Percentiles rank a stretch among this genome's conserved stretches.
phyloP scores from a whole-genome alignment of 768 basidiomycete genomes.

The Hortiboletus flavorubellus region DNA sequence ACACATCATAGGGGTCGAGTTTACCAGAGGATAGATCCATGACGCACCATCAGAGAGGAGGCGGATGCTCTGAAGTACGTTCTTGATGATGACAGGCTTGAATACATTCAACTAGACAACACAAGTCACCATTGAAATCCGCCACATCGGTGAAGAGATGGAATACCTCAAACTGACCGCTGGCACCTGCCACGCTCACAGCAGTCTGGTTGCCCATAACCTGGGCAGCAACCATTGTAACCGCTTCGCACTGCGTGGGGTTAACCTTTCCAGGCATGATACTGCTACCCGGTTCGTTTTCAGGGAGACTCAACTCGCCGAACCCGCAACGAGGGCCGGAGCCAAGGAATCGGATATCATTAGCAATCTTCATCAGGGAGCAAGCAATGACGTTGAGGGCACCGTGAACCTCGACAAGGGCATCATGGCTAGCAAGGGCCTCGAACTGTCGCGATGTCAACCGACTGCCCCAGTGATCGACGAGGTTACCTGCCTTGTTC shows the following conservation, averaged over 20 bases:
- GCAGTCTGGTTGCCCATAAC: constrained; percentile 97
- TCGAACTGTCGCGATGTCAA: constrained; percentile 66
- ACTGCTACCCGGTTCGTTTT: constrained; percentile 98
- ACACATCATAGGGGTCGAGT: constrained; percentile 6
- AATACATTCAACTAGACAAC: constrained; percentile 87
- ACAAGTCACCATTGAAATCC: constrained; percentile 8
- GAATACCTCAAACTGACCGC: constrained; percentile 93
- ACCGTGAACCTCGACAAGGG: constrained; percentile 95
- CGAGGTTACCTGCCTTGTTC: constrained; percentile 71
- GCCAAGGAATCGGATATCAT: constrained; percentile 96
- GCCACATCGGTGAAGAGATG: constrained; percentile 3
- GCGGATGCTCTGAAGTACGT: constrained; percentile 93
- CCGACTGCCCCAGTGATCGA: background rate
- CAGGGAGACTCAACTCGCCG: constrained; percentile 90
- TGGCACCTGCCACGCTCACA: constrained; percentile 89
- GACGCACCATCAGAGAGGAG: constrained; percentile 82
- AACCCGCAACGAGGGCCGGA: constrained; percentile 98
- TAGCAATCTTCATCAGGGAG: constrained; percentile 98
- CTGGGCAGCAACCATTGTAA: constrained; percentile 98
- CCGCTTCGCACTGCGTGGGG: constrained; percentile 97
- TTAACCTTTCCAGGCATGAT: constrained; percentile 99
- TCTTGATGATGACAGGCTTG: constrained; percentile 99
- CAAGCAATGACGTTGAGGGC: constrained; percentile 96
- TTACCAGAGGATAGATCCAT: background rate
- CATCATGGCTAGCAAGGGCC: constrained; percentile 96